Conservation (phyloP, 2,329 filamentous ascomycete genomes). For the Anthostomella pinea region DNA sequence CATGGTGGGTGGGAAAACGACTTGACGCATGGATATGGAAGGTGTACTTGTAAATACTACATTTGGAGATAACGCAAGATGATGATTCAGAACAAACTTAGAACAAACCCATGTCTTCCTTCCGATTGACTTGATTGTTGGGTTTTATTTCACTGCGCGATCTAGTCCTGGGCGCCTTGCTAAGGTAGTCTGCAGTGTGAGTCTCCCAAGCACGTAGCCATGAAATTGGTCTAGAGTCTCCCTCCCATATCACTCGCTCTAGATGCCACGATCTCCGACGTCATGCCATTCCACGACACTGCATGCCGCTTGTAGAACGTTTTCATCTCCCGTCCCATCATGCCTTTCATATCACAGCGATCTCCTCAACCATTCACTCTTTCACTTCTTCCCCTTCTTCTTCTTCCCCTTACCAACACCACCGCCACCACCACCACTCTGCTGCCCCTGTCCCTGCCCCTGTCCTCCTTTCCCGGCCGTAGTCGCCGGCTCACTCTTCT, state of each 20-base stretch:
- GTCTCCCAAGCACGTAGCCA: no score
- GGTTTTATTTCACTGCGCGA: slow-evolving; percentile 1
- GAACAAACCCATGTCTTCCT: no score
- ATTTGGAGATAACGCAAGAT: slow-evolving; percentile 17
- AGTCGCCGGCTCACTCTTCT: slow-evolving; percentile 6
- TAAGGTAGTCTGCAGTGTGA: no score
- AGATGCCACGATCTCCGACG: no score
- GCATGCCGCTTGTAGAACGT: not conserved
- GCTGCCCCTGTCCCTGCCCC: slow-evolving; percentile 26
- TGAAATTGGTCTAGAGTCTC: no score
- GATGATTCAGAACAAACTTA: slow-evolving; percentile 9
- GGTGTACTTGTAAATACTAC: slow-evolving; percentile 9
- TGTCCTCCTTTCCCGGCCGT: slow-evolving; percentile 21
- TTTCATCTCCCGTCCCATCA: not conserved
- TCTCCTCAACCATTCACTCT: not conserved
- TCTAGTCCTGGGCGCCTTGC: no score
- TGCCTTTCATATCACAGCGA: not conserved
- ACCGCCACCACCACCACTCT: slow-evolving; percentile 33
- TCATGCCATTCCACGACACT: no score
- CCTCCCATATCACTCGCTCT: no score
- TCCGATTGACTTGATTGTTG: no score
- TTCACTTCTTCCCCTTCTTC: slow-evolving; percentile 68
- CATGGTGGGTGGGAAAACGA: slow-evolving; percentile 13
- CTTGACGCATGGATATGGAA: slow-evolving; percentile 15
- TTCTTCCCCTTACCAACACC: slow-evolving; percentile 61